Base-by-base conservation (phyloP, 2,329 filamentous ascomycete species). In the Shiraia bambusicola region DNA sequence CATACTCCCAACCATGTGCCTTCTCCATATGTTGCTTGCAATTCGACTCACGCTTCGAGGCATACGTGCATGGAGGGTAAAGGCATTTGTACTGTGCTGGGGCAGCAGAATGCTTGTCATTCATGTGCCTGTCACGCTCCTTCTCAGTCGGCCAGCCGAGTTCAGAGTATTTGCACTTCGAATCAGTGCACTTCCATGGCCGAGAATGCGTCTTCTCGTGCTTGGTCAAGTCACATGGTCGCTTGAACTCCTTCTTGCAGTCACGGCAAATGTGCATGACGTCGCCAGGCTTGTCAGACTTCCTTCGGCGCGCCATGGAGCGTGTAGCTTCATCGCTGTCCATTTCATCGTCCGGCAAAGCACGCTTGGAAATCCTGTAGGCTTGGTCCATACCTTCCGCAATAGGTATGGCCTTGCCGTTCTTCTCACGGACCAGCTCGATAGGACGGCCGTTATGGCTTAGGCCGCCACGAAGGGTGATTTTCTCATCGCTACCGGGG, bases 11-110 rank as follows among this genome's bases (percentile, higher is more conserved):
- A 44, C 85, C 84, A 61, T 97, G 91, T 1, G 88, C 86, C 71
- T 96, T 96, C 75, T 97, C 92, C 91, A 96, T 96, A 72, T 97
- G 91, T 70, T 96, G 92, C 69, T 96, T 96, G 80, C 89, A 94
- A 70, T 97, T 97, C 50, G 87, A 93, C 73, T 95, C 87, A 45
- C 91, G 86, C 77, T 97, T 97, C 9, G 91, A 95, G 63, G 89
- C 87, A 75, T 97, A 97, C 0, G 87, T 83, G 77, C 93, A 97
- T 16, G 86, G 86, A 57, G 83, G 78, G 71, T 80, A 97, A 34
- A 83, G 72, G 72, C 93, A 98, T 72, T 88, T 83, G 70, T 83
- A 95, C 74, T 94, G 83, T 30, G 83, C 77, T 4, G 93, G 91
- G 25, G 83, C 78, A 38, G 80, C 73, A 13, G 88, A 91, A 73